Conservation (phyloP, 2,329 filamentous ascomycete genomes). For the Aschersonia sp. region DNA sequence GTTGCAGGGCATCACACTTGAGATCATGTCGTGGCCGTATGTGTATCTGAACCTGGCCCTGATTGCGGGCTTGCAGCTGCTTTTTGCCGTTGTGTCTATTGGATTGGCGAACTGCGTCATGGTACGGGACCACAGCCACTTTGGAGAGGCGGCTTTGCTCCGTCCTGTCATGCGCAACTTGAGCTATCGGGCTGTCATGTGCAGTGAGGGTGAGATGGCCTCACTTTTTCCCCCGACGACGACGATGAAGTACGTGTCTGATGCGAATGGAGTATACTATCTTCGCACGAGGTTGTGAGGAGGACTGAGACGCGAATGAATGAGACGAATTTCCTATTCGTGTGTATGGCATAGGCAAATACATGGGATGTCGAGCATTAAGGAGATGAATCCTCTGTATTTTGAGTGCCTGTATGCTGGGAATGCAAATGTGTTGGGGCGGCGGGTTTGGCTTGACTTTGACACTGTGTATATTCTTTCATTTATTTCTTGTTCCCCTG, state of each 20-base stretch:
- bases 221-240: slow-evolving; percentile 2
- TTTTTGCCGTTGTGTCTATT: slow-evolving; percentile 11
- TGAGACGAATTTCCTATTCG: no score
- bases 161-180: slow-evolving; percentile 7
- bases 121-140: slow-evolving; percentile 11
- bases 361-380: no score
- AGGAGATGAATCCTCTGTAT: no score
- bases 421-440: no score
- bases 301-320: background rate
- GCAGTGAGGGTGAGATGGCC: slow-evolving; percentile 7
- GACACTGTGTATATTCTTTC: no score
- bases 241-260: slow-evolving; percentile 4
- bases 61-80: slow-evolving; percentile 15
- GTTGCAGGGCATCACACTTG: slow-evolving; percentile 14
- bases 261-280: slow-evolving; percentile 3
- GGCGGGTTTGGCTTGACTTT: no score
- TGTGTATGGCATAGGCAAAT: no score
- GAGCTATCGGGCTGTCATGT: slow-evolving; percentile 7
- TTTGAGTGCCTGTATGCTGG: no score
- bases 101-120: slow-evolving; percentile 13
- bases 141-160: slow-evolving; percentile 9
- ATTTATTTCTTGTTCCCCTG: no score
- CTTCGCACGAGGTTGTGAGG: background rate
- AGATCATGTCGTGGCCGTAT: slow-evolving; percentile 16
- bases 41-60: slow-evolving; percentile 18